phyloP scores from a whole-genome alignment of 2,329 filamentous ascomycete genomes.

The Aspergillus transmontanensis region DNA sequence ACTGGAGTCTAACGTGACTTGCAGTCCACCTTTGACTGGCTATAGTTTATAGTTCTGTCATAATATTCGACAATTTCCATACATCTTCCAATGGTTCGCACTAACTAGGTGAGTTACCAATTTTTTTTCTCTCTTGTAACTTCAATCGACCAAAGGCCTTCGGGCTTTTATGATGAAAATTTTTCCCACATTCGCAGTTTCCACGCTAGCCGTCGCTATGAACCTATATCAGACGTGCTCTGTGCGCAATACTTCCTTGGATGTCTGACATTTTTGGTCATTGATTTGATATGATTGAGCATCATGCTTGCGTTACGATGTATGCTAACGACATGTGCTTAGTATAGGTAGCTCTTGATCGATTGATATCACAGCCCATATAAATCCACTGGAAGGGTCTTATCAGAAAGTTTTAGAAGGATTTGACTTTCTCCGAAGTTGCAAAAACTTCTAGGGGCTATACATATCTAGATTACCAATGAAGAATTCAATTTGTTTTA shows the following conservation, averaged over 20 bases:
- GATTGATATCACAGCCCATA: neutral
- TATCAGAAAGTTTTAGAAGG: neutral
- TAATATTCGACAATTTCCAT: neutral
- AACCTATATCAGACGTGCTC: conserved; percentile 38
- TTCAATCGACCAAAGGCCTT: conserved; percentile 24
- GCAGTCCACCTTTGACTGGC: neutral
- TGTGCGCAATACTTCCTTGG: conserved; percentile 44
- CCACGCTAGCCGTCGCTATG: conserved; percentile 41
- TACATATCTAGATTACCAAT: neutral
- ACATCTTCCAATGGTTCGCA: neutral
- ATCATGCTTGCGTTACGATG: neutral
- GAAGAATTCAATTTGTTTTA: neutral
- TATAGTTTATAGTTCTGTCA: conserved; percentile 1
- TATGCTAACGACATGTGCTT: neutral
- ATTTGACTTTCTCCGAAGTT: neutral
- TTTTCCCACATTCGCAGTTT: conserved; percentile 47
- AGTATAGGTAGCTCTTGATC: neutral
- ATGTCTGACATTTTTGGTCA: conserved; percentile 32
- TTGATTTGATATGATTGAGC: neutral
- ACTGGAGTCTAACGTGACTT: conserved; percentile 14
- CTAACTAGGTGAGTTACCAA: conserved; percentile 27
- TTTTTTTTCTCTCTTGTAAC: conserved; percentile 13
- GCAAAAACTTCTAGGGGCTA: too few species aligned
- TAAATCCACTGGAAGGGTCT: neutral
- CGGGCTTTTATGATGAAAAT: conserved; percentile 43